Percentiles rank a stretch among this genome's conserved stretches.
phyloP scores from a whole-genome alignment of 371 early-diverging fungal species.

The Mortierella sp. region DNA sequence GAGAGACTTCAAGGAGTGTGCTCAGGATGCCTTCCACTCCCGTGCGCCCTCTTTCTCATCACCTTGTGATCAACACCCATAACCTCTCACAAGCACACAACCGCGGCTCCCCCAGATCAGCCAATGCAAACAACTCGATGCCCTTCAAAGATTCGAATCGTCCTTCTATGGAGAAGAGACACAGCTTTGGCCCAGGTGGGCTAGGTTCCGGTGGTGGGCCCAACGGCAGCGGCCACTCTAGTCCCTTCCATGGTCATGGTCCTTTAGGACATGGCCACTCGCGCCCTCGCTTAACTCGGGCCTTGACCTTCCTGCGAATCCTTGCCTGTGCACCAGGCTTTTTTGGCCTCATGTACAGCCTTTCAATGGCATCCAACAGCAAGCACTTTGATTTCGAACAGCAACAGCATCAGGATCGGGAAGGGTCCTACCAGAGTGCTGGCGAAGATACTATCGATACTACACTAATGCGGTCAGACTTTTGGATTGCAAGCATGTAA shows the following conservation, averaged over 20 bases:
- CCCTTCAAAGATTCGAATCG: slow-evolving; percentile 33
- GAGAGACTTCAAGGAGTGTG: too few relatives aligned
- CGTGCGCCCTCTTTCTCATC: slow-evolving; percentile 42
- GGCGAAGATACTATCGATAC: neutral
- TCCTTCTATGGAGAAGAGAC: slow-evolving; percentile 43
- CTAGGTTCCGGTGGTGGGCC: slow-evolving; percentile 12
- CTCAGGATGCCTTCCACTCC: slow-evolving; percentile 46
- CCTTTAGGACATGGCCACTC: slow-evolving; percentile 37
- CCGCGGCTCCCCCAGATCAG: slow-evolving; percentile 49
- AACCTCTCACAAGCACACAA: slow-evolving; percentile 50
- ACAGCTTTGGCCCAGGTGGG: slow-evolving; percentile 34
- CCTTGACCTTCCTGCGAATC: slow-evolving; percentile 30
- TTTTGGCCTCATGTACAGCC: slow-evolving; percentile 39
- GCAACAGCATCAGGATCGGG: neutral
- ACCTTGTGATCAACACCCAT: slow-evolving; percentile 53
- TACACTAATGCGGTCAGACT: slow-evolving; percentile 54
- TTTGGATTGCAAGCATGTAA: slow-evolving; percentile 67
- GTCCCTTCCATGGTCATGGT: slow-evolving; percentile 25
- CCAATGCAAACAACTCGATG: slow-evolving; percentile 28
- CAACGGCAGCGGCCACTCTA: slow-evolving; percentile 3
- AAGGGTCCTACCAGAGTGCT: neutral
- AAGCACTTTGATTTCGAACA: slow-evolving; percentile 14
- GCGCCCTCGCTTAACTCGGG: slow-evolving; percentile 30
- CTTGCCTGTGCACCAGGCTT: slow-evolving; percentile 34
- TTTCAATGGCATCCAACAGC: slow-evolving; percentile 17